Evolutionary conservation across 169 alveolate species (phyloP), one percentile per base, ranked within the genome.

Genomic region (Eimeria mitis): DNA sequence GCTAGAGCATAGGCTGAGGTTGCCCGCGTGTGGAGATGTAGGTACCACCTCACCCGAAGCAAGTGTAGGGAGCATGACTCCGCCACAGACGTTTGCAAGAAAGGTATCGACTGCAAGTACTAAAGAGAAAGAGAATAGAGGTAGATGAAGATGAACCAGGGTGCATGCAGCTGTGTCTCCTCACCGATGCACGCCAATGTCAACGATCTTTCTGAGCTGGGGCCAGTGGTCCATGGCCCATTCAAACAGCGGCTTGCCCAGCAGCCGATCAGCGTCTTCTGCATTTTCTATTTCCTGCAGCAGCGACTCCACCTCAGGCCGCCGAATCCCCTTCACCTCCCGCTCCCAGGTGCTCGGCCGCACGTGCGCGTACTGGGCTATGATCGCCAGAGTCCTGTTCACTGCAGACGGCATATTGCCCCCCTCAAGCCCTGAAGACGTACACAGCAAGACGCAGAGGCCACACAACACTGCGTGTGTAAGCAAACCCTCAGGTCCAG

Each of bases 271-370:
- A 9, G 91, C 91, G 23, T 85, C 91, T 71, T 59, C 78, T 59
- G 61, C 34, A 31, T 25, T 85, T 7, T 8, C 13, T 1, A 85
- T 59, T n/a, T 59, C 79, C 28, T 56, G 47, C n/a, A 85, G 6
- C 40, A 59, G 44, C 23, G 47, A n/a, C 59, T 85, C 59, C 78
- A 85, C 47, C 81, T 85, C 91, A 37, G 61, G 91, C 31, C 42
- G 31, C 4, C 19, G 59, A 5, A 37, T 14, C 8, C 79, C 56
- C 40, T 34, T 85, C 56, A 85, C 91, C 21, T 85, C 91, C 23
- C 91, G 42, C 40, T 85, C 78, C 91, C 91, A 85, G 25, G 91
- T 85, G 49, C 91, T 71, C n/a, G 79, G 78, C 37, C 91, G 78
- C 40, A 59, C 91, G 7, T 61, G 65, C 13, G 91, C 91, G 40